Base-by-base conservation (phyloP, 495 filamentous ascomycete genomes). In the Podospora conica region DNA sequence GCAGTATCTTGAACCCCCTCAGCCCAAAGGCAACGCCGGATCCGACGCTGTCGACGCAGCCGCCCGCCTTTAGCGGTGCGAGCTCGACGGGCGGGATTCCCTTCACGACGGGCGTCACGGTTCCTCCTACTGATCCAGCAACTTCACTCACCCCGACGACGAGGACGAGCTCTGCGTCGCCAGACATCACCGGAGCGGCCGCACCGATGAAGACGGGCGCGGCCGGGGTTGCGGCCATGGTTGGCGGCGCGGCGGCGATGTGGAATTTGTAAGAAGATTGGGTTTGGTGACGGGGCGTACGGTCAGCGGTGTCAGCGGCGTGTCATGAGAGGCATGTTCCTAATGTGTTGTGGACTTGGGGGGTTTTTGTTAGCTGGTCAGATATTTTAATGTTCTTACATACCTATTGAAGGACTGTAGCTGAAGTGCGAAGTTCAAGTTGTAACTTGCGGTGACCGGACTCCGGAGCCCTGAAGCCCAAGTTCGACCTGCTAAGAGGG, bases 1-100 rank as follows among this genome's bases (percentile, higher is more conserved):
- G n/a, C 58, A 86, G 85, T 60, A 86, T 89, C 40, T 74, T 90
- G 58, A 90, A 89, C 76, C 88, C 87, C 6, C 74, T 79, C 25
- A 84, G 83, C 66, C 76, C 78, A 1, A 69, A 73, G 9, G 84
- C 80, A 8, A 66, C 69, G 4, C 84, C 87, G 1, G 72, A 81
- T 31, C 74, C 81, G 1, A 74, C 77, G 0, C 79, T 79, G 1
- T 69, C 77, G 0, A 76, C 80, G 0, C 79, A 85, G 27, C 73
- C 75, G 3, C 77, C 80, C 11, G 85, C 81, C 0, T 90, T 86
- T 72, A 73, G 73, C 20, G 81, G 80, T 60, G 86, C 84, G 0
- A 79, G 74, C 29, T 74, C 75, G 58, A 73, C 76, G 3, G 71
- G 65, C 0, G 73, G 74, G 3, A 73, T 82, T 3, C 83, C 83